Conservation (phyloP, 345 rosid species). For the Mangifera indica region DNA sequence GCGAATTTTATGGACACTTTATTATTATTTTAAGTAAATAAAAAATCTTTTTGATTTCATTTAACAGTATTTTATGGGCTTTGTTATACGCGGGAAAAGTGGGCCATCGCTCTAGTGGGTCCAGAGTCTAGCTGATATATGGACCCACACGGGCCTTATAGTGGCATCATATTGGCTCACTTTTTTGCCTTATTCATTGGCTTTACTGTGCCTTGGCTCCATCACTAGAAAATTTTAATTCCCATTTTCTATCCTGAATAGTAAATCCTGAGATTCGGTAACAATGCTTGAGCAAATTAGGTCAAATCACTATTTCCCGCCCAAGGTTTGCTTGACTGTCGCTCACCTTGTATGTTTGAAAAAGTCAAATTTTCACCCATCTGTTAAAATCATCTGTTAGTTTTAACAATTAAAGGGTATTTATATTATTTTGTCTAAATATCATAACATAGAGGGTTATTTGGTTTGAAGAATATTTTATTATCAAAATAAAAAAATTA, state of each 20-base stretch:
- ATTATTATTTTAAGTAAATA: background rate
- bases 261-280: background rate
- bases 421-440: too few relatives aligned
- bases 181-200: background rate
- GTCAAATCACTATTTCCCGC: too few relatives aligned
- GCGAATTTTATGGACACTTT: background rate
- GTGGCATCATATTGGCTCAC: background rate
- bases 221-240: background rate
- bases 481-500: too few relatives aligned
- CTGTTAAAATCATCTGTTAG: too few relatives aligned
- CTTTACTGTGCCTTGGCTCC: background rate
- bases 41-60: background rate
- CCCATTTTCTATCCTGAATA: background rate
- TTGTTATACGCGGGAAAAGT: slow-evolving; percentile 29
- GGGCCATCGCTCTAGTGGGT: background rate
- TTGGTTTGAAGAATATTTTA: too few relatives aligned
- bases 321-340: too few relatives aligned
- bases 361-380: too few relatives aligned
- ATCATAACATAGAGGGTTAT: too few relatives aligned
- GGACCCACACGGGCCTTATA: slow-evolving; percentile 1
- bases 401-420: too few relatives aligned
- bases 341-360: too few relatives aligned
- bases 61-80: background rate
- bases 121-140: background rate
- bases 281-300: too few relatives aligned